A percentile compares a stretch with the other conserved stretches of the same genome.
These are phyloP conservation scores for Marasmius fiardii DNA, from an alignment of 1,284 basidiomycete species.

Conservation along the genomic window DNA sequence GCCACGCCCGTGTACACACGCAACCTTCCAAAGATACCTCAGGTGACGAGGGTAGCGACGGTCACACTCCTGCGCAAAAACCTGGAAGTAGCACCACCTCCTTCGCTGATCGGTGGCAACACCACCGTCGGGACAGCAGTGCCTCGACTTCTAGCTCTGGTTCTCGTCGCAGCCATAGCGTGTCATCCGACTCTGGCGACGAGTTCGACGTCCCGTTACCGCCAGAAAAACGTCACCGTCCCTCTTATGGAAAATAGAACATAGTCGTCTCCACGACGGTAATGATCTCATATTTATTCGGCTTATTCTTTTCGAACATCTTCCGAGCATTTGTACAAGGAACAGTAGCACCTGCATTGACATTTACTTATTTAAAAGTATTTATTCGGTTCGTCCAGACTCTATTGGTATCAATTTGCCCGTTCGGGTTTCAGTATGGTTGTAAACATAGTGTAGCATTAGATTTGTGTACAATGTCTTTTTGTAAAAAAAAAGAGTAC, in stretches of 20 bases:
- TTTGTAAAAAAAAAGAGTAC: not conserved
- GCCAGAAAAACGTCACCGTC: constrained; percentile 30
- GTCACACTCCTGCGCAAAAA: constrained; percentile 19
- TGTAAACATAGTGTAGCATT: not conserved
- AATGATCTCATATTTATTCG: constrained; percentile 6
- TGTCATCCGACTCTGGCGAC: constrained; percentile 31
- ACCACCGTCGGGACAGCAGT: constrained; percentile 31
- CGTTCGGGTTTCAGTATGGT: no score
- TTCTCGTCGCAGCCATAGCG: constrained; percentile 34
- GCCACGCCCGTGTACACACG: constrained; percentile 73
- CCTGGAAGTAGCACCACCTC: constrained; percentile 1
- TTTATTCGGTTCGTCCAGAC: no score
- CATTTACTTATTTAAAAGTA: no score
- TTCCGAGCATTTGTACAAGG: constrained; percentile 14
- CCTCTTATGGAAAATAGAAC: constrained; percentile 20
- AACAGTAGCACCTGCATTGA: no score
- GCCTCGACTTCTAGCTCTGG: constrained; percentile 37
- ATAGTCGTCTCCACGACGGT: no score
- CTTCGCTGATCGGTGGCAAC: constrained; percentile 19
- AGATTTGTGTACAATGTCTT: not conserved
- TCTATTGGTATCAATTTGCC: no score
- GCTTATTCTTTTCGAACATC: no score
- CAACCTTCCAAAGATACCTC: constrained; percentile 33
- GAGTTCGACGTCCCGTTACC: constrained; percentile 20
- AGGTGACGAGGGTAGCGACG: constrained; percentile 43